Evolutionary conservation across 768 basidiomycete species (phyloP), one percentile per base, ranked within the genome.

Genomic region (Suillus tomentosus): DNA sequence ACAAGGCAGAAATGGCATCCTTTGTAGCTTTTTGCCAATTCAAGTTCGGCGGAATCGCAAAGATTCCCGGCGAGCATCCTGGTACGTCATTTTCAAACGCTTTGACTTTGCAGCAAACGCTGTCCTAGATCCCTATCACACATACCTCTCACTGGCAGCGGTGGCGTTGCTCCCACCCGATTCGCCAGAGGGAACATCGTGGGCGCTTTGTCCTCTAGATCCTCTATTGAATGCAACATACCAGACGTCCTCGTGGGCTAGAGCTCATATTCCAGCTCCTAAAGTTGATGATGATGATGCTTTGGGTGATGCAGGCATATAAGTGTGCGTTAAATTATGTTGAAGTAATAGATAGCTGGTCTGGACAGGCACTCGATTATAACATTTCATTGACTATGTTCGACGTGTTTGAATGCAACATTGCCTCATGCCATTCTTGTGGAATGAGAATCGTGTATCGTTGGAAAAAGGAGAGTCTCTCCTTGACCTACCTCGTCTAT

Each of bases 101-200:
- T 34, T 56, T 8, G 47, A 50, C 43, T 48, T 43, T 5, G 14
- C 51, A 9, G 31, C 62, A 74, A 60, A 71, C 67, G 15, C 50
- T 36, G 50, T 65, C 39, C 27, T 70, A 91, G 96, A 99, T 79
- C 95, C 96, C 0, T 96, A 94, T 71, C 96, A 99, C 70, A 97
- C 96, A 0, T 99, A 98, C 74, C 80, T 98, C 37, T 87, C 93
- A 2, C 78, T 97, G 42, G 95, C 96, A 0, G 89, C 92, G 0
- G 70, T 96, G 22, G 81, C 93, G 2, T 82, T 96, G 71, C 86
- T 84, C 74, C 79, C 85, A 39, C 83, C 84, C n/a, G 68, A 42
- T 71, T 43, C 66, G 55, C 42, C 71, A 5, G 74, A 75, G 13
- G 76, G 71, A 55, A 39, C 67, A 54, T 78, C 84, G 31, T 91